phyloP scores from a whole-genome alignment of 257 asterid species.

The Nicotiana otophora region DNA sequence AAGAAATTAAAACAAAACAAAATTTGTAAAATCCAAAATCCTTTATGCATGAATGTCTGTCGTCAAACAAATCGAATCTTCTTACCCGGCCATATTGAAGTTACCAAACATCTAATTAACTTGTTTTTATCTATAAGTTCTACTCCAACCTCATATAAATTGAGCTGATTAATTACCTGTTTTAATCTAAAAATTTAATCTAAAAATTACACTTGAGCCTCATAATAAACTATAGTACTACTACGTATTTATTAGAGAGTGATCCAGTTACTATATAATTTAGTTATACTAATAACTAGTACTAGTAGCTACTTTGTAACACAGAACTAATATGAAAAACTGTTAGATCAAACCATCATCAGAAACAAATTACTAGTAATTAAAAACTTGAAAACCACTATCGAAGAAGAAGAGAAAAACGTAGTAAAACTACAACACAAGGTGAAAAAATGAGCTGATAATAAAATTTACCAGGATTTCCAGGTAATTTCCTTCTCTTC shows the following conservation, averaged over 20 bases:
- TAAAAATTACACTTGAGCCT: neutral
- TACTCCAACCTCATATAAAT: neutral
- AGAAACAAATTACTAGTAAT: too few relatives aligned
- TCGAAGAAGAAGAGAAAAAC: neutral
- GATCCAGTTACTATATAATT: neutral
- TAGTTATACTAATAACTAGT: too few relatives aligned
- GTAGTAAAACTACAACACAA: neutral
- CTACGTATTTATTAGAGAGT: neutral
- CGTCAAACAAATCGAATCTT: neutral
- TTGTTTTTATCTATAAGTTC: neutral
- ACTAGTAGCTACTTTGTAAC: neutral
- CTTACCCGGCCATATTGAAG: neutral
- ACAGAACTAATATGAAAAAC: neutral
- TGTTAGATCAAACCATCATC: neutral
- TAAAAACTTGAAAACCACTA: too few relatives aligned
- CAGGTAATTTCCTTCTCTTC: constrained; percentile 16
- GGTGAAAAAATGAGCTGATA: neutral
- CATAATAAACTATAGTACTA: neutral
- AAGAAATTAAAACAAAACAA: neutral
- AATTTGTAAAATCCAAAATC: neutral
- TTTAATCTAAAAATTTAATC: neutral
- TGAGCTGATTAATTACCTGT: neutral
- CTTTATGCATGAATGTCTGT: neutral
- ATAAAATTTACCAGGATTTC: constrained; percentile 14
- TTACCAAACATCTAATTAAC: neutral